These are phyloP conservation scores for Aspergillus terreus DNA, from an alignment of 2,329 filamentous ascomycete species.

Conservation along the genomic window DNA sequence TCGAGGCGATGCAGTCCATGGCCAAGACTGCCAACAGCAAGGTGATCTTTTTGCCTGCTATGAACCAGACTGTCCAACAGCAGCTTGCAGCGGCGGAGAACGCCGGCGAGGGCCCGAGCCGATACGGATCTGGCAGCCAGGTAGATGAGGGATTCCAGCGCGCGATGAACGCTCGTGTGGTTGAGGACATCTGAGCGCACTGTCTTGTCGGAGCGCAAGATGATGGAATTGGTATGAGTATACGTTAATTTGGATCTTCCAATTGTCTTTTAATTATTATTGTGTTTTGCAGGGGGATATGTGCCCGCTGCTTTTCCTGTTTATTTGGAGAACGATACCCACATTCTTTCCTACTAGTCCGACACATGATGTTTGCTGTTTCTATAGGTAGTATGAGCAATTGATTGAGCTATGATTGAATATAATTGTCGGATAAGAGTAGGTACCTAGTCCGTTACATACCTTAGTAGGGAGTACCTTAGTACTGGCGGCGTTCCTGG, in stretches of 20 bases:
- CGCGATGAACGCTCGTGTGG: constrained; percentile 74
- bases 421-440: too few relatives aligned
- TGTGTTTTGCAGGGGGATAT: neutral
- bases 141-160: constrained; percentile 65
- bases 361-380: neutral
- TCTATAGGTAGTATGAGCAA: too few relatives aligned
- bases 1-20: constrained; percentile 99
- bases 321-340: constrained; percentile 30
- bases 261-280: neutral
- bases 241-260: constrained; percentile 11
- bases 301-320: constrained; percentile 13
- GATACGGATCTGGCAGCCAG: constrained; percentile 40
- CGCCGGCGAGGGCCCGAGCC: constrained; percentile 55
- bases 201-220: neutral
- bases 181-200: constrained; percentile 73
- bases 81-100: constrained; percentile 49
- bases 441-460: too few relatives aligned
- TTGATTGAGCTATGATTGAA: too few relatives aligned
- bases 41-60: constrained; percentile 75
- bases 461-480: too few relatives aligned
- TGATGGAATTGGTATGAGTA: constrained; percentile 11
- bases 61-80: constrained; percentile 56
- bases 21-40: constrained; percentile 88
- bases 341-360: constrained; percentile 21
- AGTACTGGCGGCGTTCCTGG: too few relatives aligned